Evolutionary conservation across 1,284 basidiomycete species (phyloP).

Genomic region (Mycosarcoma mackinlayi): DNA sequence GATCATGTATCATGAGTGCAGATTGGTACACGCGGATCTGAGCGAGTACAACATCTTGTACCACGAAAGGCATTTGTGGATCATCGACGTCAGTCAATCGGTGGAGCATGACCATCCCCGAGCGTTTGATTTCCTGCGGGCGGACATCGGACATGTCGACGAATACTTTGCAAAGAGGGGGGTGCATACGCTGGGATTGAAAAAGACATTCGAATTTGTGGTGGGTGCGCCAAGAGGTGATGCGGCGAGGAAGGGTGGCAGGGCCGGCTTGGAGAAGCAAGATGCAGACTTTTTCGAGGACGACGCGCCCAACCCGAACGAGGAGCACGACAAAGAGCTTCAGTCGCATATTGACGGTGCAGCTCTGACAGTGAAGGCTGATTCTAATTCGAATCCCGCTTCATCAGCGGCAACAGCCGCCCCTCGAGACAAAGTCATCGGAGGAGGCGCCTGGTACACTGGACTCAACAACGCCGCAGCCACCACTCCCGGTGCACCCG

Average conservation of each 20-base stretch:
- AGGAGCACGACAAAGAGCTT: constrained; percentile 20
- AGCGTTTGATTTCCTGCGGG: constrained; percentile 86
- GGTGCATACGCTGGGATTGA: constrained; percentile 81
- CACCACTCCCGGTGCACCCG: background rate
- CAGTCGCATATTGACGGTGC: background rate
- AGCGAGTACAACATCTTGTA: constrained; percentile 97
- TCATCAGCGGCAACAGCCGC: background rate
- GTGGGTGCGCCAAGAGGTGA: constrained; percentile 25
- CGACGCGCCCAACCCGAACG: constrained; percentile 28
- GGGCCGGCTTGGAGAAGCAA: constrained; percentile 57
- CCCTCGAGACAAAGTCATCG: constrained; percentile 24
- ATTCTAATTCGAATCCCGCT: background rate
- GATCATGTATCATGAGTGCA: constrained; percentile 87
- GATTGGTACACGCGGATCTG: constrained; percentile 95
- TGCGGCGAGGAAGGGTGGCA: constrained; percentile 38
- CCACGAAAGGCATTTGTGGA: constrained; percentile 78
- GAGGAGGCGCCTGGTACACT: constrained; percentile 39
- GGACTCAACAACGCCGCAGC: constrained; percentile 12
- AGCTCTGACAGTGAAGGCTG: background rate
- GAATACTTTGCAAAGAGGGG: constrained; percentile 83
- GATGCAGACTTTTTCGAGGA: constrained; percentile 31
- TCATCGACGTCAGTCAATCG: constrained; percentile 98
- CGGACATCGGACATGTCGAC: constrained; percentile 90
- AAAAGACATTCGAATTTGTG: constrained; percentile 79
- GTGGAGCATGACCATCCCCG: constrained; percentile 98